A percentile compares a stretch with the other conserved stretches of the same genome.
These are phyloP conservation scores for Citrus glauca DNA, from an alignment of 345 rosid species.

Conservation along the genomic window DNA sequence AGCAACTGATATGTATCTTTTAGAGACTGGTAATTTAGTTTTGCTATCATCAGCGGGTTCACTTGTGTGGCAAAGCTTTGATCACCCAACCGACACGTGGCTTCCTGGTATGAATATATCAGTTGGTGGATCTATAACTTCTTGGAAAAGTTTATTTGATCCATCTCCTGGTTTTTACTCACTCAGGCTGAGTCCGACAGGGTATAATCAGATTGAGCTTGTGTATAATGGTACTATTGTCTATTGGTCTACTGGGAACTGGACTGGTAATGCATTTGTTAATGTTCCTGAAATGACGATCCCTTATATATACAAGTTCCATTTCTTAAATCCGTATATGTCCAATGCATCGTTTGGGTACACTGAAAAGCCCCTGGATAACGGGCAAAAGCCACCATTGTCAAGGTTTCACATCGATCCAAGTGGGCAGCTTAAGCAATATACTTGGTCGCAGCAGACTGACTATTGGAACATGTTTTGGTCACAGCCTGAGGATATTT, in stretches of 20 bases:
- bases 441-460: conserved; percentile 41
- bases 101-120: conserved; percentile 53
- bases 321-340: conserved; percentile 46
- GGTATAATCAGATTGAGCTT: conserved; percentile 42
- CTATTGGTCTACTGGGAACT: conserved; percentile 61
- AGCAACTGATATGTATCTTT: conserved; percentile 19
- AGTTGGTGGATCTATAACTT: conserved; percentile 19
- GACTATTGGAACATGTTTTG: conserved; percentile 51
- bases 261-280: conserved; percentile 50
- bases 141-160: conserved; percentile 46
- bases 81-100: conserved; percentile 56
- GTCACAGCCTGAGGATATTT: conserved; percentile 43
- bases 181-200: conserved; percentile 31
- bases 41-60: conserved; percentile 24
- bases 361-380: conserved; percentile 33
- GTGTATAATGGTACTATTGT: conserved; percentile 31
- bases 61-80: conserved; percentile 54
- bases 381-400: conserved; percentile 32
- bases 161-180: conserved; percentile 43
- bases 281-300: conserved; percentile 52
- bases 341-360: conserved; percentile 56
- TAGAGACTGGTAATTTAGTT: conserved; percentile 51
- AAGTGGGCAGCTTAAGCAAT: conserved; percentile 42
- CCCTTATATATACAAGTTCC: conserved; percentile 56
- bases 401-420: conserved; percentile 45